These are phyloP conservation scores for Sclerotinia glacialis DNA, from an alignment of 2,329 filamentous ascomycete species.

Conservation along the genomic window DNA sequence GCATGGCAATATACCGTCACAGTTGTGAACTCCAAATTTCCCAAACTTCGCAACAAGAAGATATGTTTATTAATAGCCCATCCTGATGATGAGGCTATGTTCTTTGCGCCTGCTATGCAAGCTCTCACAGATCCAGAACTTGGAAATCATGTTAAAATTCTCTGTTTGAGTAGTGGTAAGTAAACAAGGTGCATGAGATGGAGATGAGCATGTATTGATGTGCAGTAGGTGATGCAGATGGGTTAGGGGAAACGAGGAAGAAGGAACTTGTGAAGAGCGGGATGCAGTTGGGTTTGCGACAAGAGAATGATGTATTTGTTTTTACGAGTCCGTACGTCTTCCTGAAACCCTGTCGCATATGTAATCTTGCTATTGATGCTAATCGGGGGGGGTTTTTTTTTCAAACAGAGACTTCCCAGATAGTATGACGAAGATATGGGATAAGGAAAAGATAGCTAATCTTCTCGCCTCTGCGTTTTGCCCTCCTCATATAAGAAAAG, in stretches of 20 bases:
- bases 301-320: conserved; percentile 79
- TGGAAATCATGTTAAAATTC: conserved; percentile 89
- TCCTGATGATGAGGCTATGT: conserved; percentile 99
- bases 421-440: conserved; percentile 81
- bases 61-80: conserved; percentile 93
- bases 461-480: conserved; percentile 73
- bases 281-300: conserved; percentile 68
- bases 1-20: conserved; percentile 41
- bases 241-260: conserved; percentile 77
- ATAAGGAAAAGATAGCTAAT: conserved; percentile 63
- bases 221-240: conserved; percentile 71
- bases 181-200: neutral
- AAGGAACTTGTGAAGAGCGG: conserved; percentile 82
- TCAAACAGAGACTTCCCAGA: conserved; percentile 69
- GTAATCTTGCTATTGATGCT: conserved; percentile 7
- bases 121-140: conserved; percentile 76
- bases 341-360: neutral
- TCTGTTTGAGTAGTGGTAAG: conserved; percentile 83
- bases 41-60: conserved; percentile 73
- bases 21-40: conserved; percentile 50
- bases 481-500: conserved; percentile 44
- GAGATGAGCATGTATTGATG: conserved; percentile 27
- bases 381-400: conserved; percentile 1
- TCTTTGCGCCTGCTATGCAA: conserved; percentile 87
- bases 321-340: conserved; percentile 67